Evolutionary conservation across 164 flowering plant genomes (phyloP).

Genomic region (Berberis thunbergii): DNA sequence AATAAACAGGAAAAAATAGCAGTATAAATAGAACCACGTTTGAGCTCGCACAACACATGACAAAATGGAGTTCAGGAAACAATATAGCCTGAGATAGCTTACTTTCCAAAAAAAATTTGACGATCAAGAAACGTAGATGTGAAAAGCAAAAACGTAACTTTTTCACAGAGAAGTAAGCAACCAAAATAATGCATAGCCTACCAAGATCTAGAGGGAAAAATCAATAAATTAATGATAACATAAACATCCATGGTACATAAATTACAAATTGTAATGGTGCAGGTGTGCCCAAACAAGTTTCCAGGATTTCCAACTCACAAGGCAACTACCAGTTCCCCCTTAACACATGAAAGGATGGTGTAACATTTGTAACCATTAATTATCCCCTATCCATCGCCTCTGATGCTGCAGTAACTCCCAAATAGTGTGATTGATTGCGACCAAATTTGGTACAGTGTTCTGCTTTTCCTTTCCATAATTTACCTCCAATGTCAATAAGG

Average conservation of each 20-base stretch:
- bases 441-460: conserved; percentile 17
- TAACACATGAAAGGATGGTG: conserved; percentile 25
- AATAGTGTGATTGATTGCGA: conserved; percentile 16
- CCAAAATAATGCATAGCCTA: conserved; percentile 6
- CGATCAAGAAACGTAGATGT: conserved; percentile 1
- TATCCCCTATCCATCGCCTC: conserved; percentile 27
- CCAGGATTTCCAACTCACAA: conserved; percentile 22
- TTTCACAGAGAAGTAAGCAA: conserved; percentile 2
- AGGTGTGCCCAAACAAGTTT: conserved; percentile 43
- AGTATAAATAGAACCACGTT: conserved; percentile 2
- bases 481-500: conserved; percentile 44
- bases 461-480: conserved; percentile 19
- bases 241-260: conserved; percentile 53
- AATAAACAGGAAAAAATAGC: conserved; percentile 10
- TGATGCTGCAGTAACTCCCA: conserved; percentile 20
- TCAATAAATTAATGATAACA: conserved; percentile 54
- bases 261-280: conserved; percentile 40
- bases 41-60: conserved; percentile 15
- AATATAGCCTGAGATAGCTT: neutral
- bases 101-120: conserved; percentile 3
- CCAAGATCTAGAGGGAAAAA: conserved; percentile 27
- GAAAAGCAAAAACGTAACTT: neutral
- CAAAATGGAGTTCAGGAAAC: conserved; percentile 4
- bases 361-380: conserved; percentile 13
- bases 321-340: conserved; percentile 26